A percentile compares a stretch with the other conserved stretches of the same genome.
phyloP scores from a whole-genome alignment of 768 basidiomycete genomes.

The Galerina sulciceps region DNA sequence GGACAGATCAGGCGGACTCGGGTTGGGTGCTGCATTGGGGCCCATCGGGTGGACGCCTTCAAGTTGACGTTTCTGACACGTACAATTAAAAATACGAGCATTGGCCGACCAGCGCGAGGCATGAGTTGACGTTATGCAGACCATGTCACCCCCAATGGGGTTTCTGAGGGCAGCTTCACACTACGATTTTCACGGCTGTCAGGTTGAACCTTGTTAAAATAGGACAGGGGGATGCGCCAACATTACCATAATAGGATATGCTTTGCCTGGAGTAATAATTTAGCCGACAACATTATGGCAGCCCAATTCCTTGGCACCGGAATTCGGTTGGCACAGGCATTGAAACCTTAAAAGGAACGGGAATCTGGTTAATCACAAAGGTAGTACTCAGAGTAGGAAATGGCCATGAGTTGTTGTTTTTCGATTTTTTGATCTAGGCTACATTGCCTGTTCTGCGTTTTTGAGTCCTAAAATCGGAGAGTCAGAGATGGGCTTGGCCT shows the following conservation, averaged over 20 bases:
- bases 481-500: too few relatives aligned
- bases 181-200: conserved; percentile 1
- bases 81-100: not conserved
- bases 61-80: not conserved
- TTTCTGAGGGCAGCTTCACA: not conserved
- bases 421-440: too few relatives aligned
- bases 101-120: too few relatives aligned
- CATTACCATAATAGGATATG: conserved; percentile 3
- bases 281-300: not conserved
- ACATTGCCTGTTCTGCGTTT: too few relatives aligned
- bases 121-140: not conserved
- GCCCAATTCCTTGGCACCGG: too few relatives aligned
- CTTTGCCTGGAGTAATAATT: not conserved
- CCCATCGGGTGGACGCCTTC: not conserved
- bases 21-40: not conserved
- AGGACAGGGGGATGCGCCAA: conserved; percentile 2
- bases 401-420: too few relatives aligned
- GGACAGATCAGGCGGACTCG: not conserved
- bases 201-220: conserved; percentile 1
- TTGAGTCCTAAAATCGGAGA: too few relatives aligned
- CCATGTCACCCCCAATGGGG: not conserved
- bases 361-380: too few relatives aligned
- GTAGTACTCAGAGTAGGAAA: too few relatives aligned
- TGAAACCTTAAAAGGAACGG: too few relatives aligned
- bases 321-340: too few relatives aligned